These are phyloP conservation scores for Ploettnerulaceae sp. DNA, from an alignment of 2,329 filamentous ascomycete genomes.

Conservation along the genomic window DNA sequence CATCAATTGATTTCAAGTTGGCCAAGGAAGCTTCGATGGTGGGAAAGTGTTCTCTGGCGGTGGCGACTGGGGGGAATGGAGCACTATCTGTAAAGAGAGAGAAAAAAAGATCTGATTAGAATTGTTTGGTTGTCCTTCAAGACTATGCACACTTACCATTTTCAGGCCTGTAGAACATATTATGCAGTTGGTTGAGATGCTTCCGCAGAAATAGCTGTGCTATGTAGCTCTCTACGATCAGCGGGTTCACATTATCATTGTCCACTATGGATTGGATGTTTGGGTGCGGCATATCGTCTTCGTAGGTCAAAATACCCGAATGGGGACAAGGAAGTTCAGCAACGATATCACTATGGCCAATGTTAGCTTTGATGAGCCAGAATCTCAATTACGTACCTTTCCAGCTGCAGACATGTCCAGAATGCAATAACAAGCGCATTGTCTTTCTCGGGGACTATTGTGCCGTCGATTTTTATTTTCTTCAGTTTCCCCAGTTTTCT, in stretches of 20 bases:
- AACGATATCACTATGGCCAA: constrained; percentile 67
- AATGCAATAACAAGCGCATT: constrained; percentile 73
- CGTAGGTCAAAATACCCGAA: constrained; percentile 56
- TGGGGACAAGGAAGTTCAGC: constrained; percentile 70
- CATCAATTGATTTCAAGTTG: constrained; percentile 37
- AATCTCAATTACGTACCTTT: constrained; percentile 55
- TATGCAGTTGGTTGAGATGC: constrained; percentile 58
- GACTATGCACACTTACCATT: constrained; percentile 27
- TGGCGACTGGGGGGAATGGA: constrained; percentile 25
- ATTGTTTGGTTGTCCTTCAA: background rate
- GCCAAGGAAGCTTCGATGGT: constrained; percentile 45
- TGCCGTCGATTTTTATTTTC: constrained; percentile 34
- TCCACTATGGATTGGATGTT: constrained; percentile 45
- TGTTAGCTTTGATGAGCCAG: constrained; percentile 8
- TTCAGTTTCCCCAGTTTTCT: constrained; percentile 37
- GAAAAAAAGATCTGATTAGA: constrained; percentile 45
- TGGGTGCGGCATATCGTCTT: constrained; percentile 63
- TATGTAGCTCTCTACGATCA: constrained; percentile 54
- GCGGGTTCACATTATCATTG: constrained; percentile 40
- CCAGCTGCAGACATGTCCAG: constrained; percentile 90
- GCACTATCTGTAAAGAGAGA: constrained; percentile 33
- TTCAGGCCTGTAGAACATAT: constrained; percentile 34
- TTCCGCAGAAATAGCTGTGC: constrained; percentile 62
- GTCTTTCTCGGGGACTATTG: constrained; percentile 36
- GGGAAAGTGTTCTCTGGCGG: constrained; percentile 35